These are phyloP conservation scores for Coemansia sp. DNA, from an alignment of 192 early-diverging fungal genomes.

Conservation along the genomic window DNA sequence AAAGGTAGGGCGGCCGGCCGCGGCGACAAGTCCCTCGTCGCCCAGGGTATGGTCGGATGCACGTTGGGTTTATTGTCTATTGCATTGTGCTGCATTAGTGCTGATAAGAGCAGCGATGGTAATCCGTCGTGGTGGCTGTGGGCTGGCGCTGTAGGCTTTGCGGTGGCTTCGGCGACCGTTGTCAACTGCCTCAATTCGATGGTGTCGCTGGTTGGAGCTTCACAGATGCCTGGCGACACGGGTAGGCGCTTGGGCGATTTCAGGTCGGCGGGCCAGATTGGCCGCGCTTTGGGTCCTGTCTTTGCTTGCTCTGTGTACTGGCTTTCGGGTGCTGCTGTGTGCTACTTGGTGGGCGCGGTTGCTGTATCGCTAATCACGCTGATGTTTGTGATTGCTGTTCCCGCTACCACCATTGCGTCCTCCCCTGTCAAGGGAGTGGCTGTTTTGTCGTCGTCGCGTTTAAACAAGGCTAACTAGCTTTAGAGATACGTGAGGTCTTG, in stretches of 20 bases:
- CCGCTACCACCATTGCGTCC: neutral
- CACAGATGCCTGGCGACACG: constrained; percentile 26
- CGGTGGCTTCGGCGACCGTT: constrained; percentile 92
- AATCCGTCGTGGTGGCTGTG: constrained; percentile 53
- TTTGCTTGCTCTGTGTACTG: constrained; percentile 86
- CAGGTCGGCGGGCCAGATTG: constrained; percentile 85
- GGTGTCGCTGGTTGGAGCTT: constrained; percentile 40
- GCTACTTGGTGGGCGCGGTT: constrained; percentile 61
- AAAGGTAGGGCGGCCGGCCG: constrained; percentile 55
- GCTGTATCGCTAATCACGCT: constrained; percentile 50
- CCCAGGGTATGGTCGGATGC: constrained; percentile 77
- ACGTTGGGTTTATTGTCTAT: constrained; percentile 63
- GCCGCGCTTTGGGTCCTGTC: constrained; percentile 84
- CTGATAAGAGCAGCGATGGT: constrained; percentile 7
- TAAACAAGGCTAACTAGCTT: neutral
- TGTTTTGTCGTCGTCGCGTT: neutral
- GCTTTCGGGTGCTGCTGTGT: constrained; percentile 63
- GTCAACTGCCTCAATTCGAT: constrained; percentile 82
- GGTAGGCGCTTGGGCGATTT: constrained; percentile 83
- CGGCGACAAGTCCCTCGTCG: constrained; percentile 56
- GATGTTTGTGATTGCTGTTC: constrained; percentile 23
- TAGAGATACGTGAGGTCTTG: no score
- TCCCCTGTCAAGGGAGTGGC: neutral
- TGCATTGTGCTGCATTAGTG: constrained; percentile 49
- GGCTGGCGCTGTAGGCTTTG: constrained; percentile 78